Conservation (phyloP, 306 rosid genomes). For the Datisca glomerata region DNA sequence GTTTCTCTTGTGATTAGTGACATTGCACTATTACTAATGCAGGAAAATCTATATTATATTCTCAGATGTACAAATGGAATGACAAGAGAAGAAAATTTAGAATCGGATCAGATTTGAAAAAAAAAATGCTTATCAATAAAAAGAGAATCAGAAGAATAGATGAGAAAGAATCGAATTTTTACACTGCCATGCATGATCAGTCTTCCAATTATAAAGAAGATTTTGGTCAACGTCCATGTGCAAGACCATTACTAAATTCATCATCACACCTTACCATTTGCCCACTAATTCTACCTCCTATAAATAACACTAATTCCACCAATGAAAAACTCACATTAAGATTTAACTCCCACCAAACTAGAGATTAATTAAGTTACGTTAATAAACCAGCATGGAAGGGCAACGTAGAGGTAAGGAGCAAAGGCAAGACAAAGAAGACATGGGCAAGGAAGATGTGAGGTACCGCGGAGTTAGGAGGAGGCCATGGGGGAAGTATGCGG, state of each 20-base stretch:
- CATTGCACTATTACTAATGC: no score
- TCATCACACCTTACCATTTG: neutral
- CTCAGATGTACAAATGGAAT: no score
- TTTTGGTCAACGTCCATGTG: neutral
- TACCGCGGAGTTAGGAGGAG: conserved; percentile 13
- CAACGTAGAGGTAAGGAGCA: conserved; percentile 7
- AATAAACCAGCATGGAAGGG: neutral
- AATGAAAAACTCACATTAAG: neutral
- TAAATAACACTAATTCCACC: neutral
- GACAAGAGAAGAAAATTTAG: no score
- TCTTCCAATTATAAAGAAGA: neutral
- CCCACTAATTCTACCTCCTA: neutral
- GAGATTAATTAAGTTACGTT: neutral
- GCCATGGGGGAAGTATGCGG: conserved; percentile 14
- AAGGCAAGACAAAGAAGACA: conserved; percentile 3
- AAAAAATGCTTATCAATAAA: no score
- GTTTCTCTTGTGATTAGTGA: no score
- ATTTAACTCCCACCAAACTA: neutral
- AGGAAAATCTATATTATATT: no score
- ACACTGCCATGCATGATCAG: no score
- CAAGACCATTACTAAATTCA: neutral
- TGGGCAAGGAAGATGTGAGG: neutral
- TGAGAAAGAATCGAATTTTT: neutral
- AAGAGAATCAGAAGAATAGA: no score
- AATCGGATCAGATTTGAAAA: no score